These are phyloP conservation scores for Hordeum marinum DNA, from an alignment of 176 grass and related monocot species.

Conservation along the genomic window DNA sequence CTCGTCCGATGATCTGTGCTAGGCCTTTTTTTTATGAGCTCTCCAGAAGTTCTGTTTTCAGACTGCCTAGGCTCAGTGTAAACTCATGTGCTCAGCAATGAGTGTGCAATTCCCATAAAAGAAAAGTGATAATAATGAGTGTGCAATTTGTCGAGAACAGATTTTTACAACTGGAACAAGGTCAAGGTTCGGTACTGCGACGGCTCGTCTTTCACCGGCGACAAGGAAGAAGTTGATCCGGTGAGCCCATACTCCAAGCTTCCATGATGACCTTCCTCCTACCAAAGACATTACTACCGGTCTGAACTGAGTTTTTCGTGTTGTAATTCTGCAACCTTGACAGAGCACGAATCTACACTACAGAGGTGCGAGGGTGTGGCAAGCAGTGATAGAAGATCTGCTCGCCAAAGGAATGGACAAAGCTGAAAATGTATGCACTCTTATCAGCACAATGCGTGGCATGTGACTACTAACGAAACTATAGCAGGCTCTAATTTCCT, in stretches of 20 bases:
- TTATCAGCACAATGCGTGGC: neutral
- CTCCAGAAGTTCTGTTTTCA: neutral
- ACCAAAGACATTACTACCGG: no score
- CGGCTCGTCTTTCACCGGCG: slow-evolving; percentile 85
- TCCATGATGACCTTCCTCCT: no score
- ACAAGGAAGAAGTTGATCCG: slow-evolving; percentile 57
- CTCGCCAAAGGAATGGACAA: slow-evolving; percentile 82
- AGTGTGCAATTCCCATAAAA: no score
- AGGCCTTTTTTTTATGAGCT: no score
- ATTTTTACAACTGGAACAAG: slow-evolving; percentile 96
- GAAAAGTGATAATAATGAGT: neutral
- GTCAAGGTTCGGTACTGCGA: slow-evolving; percentile 85
- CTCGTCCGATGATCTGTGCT: no score
- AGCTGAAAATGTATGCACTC: slow-evolving; percentile 69
- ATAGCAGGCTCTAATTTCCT: slow-evolving; percentile 21
- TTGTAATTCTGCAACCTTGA: neutral
- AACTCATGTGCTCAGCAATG: no score
- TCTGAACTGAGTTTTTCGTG: no score
- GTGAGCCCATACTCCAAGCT: slow-evolving; percentile 31
- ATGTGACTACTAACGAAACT: neutral
- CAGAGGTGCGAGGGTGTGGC: slow-evolving; percentile 70
- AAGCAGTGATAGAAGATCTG: slow-evolving; percentile 72
- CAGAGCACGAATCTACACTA: slow-evolving; percentile 64
- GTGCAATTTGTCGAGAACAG: slow-evolving; percentile 39
- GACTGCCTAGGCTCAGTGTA: no score